Conservation (phyloP, 257 asterid genomes). For the Salvia hispanica region DNA sequence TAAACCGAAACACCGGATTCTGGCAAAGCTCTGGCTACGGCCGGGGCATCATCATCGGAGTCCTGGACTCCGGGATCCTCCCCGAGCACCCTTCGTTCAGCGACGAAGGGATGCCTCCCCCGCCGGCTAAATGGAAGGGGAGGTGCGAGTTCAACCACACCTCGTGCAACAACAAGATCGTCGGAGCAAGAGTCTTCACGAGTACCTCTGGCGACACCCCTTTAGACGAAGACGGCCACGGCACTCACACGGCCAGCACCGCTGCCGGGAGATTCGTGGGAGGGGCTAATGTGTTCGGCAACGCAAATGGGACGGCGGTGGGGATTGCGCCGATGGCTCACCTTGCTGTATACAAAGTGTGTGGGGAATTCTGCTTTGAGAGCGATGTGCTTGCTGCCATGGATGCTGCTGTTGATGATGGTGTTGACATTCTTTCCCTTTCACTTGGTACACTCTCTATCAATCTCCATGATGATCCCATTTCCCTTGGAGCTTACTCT, state of each 20-base stretch:
- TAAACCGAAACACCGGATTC: background rate
- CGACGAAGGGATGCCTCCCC: slow-evolving; percentile 21
- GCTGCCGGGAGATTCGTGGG: background rate
- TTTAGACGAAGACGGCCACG: slow-evolving; percentile 4
- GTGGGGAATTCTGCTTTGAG: background rate
- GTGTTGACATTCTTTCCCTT: slow-evolving; percentile 8
- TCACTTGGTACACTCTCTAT: background rate
- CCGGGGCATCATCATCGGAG: slow-evolving; percentile 1
- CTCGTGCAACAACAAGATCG: slow-evolving; percentile 12
- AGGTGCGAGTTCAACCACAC: slow-evolving; percentile 19
- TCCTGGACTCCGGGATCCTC: slow-evolving; percentile 8
- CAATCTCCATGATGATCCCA: slow-evolving; percentile 2
- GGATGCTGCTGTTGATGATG: slow-evolving; percentile 22
- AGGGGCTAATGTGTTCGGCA: background rate
- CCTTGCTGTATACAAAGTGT: slow-evolving; percentile 13
- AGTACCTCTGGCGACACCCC: background rate
- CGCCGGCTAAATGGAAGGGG: slow-evolving; percentile 25
- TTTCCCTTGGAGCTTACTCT: slow-evolving; percentile 28
- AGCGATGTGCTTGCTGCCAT: slow-evolving; percentile 14
- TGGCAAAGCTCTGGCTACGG: slow-evolving; percentile 2
- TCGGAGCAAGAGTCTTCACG: slow-evolving; percentile 8
- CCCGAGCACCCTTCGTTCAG: slow-evolving; percentile 13
- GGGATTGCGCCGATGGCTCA: slow-evolving; percentile 8
- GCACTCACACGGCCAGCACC: slow-evolving; percentile 6
- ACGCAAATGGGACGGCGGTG: slow-evolving; percentile 8